Base-by-base conservation (phyloP, 2,329 filamentous ascomycete species). In the Paraphoma sp. region DNA sequence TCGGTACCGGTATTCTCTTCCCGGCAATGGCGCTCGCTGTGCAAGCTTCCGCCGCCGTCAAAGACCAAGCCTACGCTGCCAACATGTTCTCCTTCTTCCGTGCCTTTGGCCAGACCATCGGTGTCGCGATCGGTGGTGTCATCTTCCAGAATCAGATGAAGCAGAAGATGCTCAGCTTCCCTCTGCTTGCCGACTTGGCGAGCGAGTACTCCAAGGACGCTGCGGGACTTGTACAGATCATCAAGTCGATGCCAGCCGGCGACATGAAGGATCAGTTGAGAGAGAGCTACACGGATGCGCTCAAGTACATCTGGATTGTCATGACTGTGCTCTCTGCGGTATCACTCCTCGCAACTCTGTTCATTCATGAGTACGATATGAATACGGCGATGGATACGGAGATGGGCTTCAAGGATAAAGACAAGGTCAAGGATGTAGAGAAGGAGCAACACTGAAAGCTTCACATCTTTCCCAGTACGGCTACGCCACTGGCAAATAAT, bases 81-180 rank as follows among this genome's bases (percentile, higher is more conserved):
- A 87, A 85, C 10, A 85, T 91, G 78, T 89, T 88, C 75, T 84
- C 83, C 51, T 91, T 92, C 78, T 82, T 87, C 64, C 83, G 87
- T 12, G 82, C 84, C 1, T 82, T 90, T 23, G 89, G 89, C 0
- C 87, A 90, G 69, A 81, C 84, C 0, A 75, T 90, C 9, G 88
- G 88, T 23, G 85, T 91, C 2, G 87, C 88, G 1, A 80, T 90
- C 49, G 86, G 86, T 1, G 88, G 89, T 3, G 86, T 88, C 31
- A 82, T 89, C 51, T 91, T 91, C 76, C 87, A 91, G 73, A 91
- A 90, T 62, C 80, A 82, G 54, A 84, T 89, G 75, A 78, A 77
- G 51, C 75, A 74, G 44, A 82, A 84, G 57, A 72, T 89, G 44
- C 62, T 78, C 12, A 77, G 72, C 1, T 82, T 82, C 45, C 78